phyloP scores from a whole-genome alignment of 305 asterid species.

The Salvia sclarea region DNA sequence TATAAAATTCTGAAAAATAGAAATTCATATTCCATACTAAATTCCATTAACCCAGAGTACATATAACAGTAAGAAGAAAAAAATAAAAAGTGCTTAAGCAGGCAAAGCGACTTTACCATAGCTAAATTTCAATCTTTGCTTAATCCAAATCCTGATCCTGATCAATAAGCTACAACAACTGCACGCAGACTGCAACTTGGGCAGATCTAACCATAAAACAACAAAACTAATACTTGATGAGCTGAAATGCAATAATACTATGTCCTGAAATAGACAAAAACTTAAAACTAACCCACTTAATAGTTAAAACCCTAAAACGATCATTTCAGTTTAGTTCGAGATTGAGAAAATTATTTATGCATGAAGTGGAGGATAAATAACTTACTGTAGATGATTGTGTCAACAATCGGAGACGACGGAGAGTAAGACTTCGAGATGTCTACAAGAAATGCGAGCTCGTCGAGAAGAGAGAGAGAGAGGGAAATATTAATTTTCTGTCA shows the following conservation, averaged over 20 bases:
- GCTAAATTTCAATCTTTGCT: conserved; percentile 28
- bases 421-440: conserved; percentile 27
- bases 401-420: conserved; percentile 37
- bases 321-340: conserved; percentile 9
- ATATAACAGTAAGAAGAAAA: neutral
- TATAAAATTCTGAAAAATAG: conserved; percentile 70
- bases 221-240: conserved; percentile 9
- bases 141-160: conserved; percentile 36
- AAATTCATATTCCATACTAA: neutral
- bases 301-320: conserved; percentile 37
- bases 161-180: conserved; percentile 34
- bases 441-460: conserved; percentile 35
- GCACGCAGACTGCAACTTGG: conserved; percentile 26
- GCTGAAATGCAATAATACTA: conserved; percentile 29
- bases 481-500: conserved; percentile 15
- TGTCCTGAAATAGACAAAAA: neutral
- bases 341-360: neutral
- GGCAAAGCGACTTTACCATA: conserved; percentile 42
- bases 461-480: conserved; percentile 32
- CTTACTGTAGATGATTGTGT: conserved; percentile 28
- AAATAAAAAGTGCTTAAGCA: neutral
- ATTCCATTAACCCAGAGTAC: conserved; percentile 5
- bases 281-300: neutral
- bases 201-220: conserved; percentile 26
- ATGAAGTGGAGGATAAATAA: neutral